A percentile compares a stretch with the other conserved stretches of the same genome.
Conservation (phyloP, 176 grass and related monocot genomes). For the Saccharum spontaneum region DNA sequence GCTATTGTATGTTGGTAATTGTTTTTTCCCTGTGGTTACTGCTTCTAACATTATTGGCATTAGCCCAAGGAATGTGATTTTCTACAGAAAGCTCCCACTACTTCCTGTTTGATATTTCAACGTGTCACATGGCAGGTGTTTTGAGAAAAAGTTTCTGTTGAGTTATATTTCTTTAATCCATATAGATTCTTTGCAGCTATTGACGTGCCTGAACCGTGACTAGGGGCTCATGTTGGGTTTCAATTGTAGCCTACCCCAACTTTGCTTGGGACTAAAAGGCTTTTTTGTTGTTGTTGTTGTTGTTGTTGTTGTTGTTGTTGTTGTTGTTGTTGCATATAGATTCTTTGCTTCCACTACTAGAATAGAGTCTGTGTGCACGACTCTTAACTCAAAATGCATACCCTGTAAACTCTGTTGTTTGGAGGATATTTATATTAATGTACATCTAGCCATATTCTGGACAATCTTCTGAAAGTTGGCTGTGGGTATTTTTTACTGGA, state of each 20-base stretch:
- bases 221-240: no score
- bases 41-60: neutral
- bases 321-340: no score
- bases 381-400: neutral
- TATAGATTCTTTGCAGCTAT: neutral
- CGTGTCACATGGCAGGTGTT: neutral
- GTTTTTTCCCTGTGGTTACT: neutral
- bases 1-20: neutral
- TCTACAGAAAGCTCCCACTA: neutral
- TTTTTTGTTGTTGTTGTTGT: no score
- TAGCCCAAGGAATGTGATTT: neutral
- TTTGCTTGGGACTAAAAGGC: no score
- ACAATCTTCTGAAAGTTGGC: neutral
- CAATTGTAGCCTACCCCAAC: no score
- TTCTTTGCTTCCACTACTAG: neutral
- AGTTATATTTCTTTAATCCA: neutral
- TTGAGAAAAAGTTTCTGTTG: neutral
- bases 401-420: neutral
- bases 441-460: neutral
- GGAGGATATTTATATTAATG: neutral
- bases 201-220: no score
- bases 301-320: no score
- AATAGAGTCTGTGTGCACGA: neutral
- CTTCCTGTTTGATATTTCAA: constrained; percentile 7
- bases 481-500: neutral